These are phyloP conservation scores for Phytophthora pini DNA, from an alignment of 352 stramenopile genomes.

Conservation along the genomic window DNA sequence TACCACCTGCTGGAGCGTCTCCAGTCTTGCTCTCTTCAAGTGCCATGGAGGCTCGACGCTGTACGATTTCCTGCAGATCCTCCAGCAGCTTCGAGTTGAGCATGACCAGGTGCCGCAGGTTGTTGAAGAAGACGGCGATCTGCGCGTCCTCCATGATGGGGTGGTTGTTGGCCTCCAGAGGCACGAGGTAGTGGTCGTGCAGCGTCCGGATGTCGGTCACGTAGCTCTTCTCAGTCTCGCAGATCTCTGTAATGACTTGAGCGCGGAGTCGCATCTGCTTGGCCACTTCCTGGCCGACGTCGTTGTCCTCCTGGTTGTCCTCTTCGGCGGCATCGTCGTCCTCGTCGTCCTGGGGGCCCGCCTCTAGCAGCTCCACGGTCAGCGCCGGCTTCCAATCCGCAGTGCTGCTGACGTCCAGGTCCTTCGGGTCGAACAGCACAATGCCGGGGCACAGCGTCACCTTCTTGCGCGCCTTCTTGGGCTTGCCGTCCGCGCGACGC, in stretches of 20 bases:
- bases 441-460: conserved; percentile 39
- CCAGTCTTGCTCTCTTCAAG: conserved; percentile 8
- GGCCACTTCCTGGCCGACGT: conserved; percentile 22
- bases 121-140: conserved; percentile 91
- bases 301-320: conserved; percentile 22
- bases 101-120: conserved; percentile 80
- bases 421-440: conserved; percentile 62
- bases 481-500: conserved; percentile 12
- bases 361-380: conserved; percentile 19
- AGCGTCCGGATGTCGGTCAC: conserved; percentile 78
- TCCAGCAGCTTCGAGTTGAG: conserved; percentile 87
- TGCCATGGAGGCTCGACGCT: conserved; percentile 28
- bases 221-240: conserved; percentile 79
- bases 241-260: conserved; percentile 84
- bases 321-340: conserved; percentile 26
- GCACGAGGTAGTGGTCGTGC: conserved; percentile 83
- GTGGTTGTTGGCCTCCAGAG: conserved; percentile 78
- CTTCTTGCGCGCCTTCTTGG: conserved; percentile 21
- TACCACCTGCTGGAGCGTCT: conserved; percentile 7
- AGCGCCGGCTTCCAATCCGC: conserved; percentile 31
- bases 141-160: conserved; percentile 85
- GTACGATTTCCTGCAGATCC: conserved; percentile 69
- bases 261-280: conserved; percentile 40
- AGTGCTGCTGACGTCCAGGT: conserved; percentile 28
- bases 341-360: conserved; percentile 34